Evolutionary conservation across 2,329 filamentous ascomycete genomes (phyloP).

Genomic region (Coniochaeta hoffmannii): DNA sequence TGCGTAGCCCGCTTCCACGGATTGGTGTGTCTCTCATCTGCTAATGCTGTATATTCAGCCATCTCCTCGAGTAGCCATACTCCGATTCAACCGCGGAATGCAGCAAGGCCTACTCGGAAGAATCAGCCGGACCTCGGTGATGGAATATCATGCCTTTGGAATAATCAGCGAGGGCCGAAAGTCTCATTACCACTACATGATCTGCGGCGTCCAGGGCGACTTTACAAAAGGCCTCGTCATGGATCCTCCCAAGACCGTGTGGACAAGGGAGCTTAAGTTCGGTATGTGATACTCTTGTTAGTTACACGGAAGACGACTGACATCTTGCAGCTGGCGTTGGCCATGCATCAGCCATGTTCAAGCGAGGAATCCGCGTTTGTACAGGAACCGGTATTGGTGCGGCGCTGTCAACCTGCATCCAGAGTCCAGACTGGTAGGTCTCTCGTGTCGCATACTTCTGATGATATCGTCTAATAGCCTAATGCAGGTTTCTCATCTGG

Average conservation of each 20-base stretch:
- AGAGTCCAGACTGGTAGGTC: slow-evolving; percentile 26
- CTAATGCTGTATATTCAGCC: slow-evolving; percentile 21
- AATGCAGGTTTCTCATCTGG: slow-evolving; percentile 31
- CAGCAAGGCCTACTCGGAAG: slow-evolving; percentile 32
- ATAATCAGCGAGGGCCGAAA: slow-evolving; percentile 31
- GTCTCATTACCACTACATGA: slow-evolving; percentile 30
- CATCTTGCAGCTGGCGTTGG: slow-evolving; percentile 28
- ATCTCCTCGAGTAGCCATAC: slow-evolving; percentile 31
- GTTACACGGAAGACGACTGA: slow-evolving; percentile 3
- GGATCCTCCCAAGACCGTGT: slow-evolving; percentile 30
- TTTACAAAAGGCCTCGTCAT: slow-evolving; percentile 30
- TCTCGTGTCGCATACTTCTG: background rate
- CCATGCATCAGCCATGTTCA: slow-evolving; percentile 34
- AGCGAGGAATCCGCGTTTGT: slow-evolving; percentile 31
- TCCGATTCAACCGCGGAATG: slow-evolving; percentile 31
- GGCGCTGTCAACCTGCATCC: slow-evolving; percentile 32
- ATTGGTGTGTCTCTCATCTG: background rate
- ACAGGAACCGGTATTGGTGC: slow-evolving; percentile 33
- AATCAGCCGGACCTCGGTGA: slow-evolving; percentile 32
- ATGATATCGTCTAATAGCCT: background rate
- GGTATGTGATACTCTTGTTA: slow-evolving; percentile 17
- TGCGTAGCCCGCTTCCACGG: slow-evolving; percentile 12
- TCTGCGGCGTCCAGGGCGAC: slow-evolving; percentile 33
- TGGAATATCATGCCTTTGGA: slow-evolving; percentile 35
- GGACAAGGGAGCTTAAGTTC: slow-evolving; percentile 33